These are phyloP conservation scores for Fraxinus anomala DNA, from an alignment of 257 asterid species.

Conservation along the genomic window DNA sequence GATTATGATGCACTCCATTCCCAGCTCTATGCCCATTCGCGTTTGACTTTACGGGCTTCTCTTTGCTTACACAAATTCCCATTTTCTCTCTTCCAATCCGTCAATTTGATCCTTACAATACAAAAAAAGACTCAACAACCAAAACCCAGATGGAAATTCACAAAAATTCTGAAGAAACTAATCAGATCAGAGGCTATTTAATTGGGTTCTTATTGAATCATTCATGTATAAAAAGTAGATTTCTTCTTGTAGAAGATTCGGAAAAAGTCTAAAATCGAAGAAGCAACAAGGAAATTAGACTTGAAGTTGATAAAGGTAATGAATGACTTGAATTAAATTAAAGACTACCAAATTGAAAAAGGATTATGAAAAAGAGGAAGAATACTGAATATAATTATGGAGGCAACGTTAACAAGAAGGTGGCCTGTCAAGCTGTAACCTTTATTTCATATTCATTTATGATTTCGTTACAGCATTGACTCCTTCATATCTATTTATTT, in stretches of 20 bases:
- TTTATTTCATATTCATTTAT: not conserved
- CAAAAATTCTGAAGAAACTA: conserved; percentile 3
- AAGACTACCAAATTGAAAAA: not conserved
- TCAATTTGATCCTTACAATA: conserved; percentile 1
- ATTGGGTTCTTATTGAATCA: not conserved
- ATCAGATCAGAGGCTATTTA: not conserved
- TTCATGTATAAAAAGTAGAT: not conserved
- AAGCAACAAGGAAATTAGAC: not conserved
- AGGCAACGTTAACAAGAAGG: conserved; percentile 6
- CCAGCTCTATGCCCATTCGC: conserved; percentile 31
- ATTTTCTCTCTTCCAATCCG: conserved; percentile 23
- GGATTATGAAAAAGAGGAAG: not conserved
- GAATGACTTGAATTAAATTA: not conserved
- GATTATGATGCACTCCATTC: conserved; percentile 36
- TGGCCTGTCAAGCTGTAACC: not conserved
- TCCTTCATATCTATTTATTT: not conserved
- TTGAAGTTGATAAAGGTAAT: not conserved
- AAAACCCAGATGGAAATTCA: conserved; percentile 17
- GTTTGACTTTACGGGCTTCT: conserved; percentile 30
- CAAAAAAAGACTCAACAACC: not conserved
- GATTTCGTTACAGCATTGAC: conserved; percentile 1
- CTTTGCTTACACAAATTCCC: conserved; percentile 53
- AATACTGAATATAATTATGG: conserved; percentile 4
- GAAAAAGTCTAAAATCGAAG: not conserved
- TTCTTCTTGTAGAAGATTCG: not conserved